Base-by-base conservation (phyloP, 768 basidiomycete genomes). In the Podaxis mareebaensis region DNA sequence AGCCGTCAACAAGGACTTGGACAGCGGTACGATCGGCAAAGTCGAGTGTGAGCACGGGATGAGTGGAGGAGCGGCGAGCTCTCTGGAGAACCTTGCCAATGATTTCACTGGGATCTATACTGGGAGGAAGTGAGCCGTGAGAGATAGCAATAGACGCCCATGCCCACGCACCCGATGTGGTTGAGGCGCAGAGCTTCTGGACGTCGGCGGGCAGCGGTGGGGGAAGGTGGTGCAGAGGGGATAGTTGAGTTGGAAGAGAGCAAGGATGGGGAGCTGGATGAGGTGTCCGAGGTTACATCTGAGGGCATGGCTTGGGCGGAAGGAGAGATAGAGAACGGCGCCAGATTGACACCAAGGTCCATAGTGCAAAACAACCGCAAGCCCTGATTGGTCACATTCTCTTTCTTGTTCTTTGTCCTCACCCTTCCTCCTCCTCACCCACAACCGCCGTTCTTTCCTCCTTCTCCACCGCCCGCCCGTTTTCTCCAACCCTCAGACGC, bases 1-100 rank as follows among this genome's bases (percentile, higher is more conserved):
- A 88, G 2, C 87, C 87, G 54, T 87, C 86, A 40, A 89, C 81
- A n/a, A 81, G 81, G 56, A 89, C 72, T 67, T 84, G 83, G 61
- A 77, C 79, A 17, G 72, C 65, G 3, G 78, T 77, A 13, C 74
- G 67, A 67, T 84, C 83, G 42, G 76, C 64, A 63, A 83, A 85
- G 58, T 77, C 73, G 40, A 85, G 72, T n/a, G 81, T 82, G 61
- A 84, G 71, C 42, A 73, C 72, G 1, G 83, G 83, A 64, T 85
- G 84, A 26, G 67, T 71, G 15, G 74, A 63, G 0, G 83, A 84
- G 62, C 76, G 79, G 4, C 71, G 69, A 48, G 79, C 76, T 17
- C 73, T 72, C 10, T 69, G 78, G 30, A 85, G 67, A 4, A 74
- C 71, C 68, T 83, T 85, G 46, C 84, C 83, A 52, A 78, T 69